Percentiles rank a stretch among this genome's conserved stretches.
Evolutionary conservation across 495 filamentous ascomycete genomes (phyloP).

Genomic region (Pseudomonodictys pantanalensis): DNA sequence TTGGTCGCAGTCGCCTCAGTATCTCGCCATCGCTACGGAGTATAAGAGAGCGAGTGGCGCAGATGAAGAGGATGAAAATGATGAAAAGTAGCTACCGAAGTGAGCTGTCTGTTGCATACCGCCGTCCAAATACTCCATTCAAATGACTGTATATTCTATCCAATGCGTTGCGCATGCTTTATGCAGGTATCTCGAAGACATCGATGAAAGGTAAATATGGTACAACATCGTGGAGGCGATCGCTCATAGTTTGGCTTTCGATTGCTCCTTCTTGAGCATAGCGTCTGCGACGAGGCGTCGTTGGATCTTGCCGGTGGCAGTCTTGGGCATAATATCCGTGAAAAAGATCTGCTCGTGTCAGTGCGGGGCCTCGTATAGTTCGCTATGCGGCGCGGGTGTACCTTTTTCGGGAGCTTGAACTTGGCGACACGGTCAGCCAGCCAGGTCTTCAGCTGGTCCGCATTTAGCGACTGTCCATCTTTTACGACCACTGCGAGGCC

Average conservation of each 20-base stretch:
- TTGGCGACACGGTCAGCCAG: constrained; percentile 65
- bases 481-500: constrained; percentile 75
- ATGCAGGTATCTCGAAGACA: background rate
- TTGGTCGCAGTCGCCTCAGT: too few relatives aligned
- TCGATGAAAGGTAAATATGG: background rate
- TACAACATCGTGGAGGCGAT: background rate
- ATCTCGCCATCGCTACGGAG: constrained; percentile 1
- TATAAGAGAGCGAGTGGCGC: background rate
- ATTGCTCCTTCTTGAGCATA: constrained; percentile 59
- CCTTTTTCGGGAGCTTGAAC: constrained; percentile 85
- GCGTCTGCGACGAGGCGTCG: constrained; percentile 73
- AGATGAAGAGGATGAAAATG: background rate
- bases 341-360: constrained; percentile 60
- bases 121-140: too few relatives aligned
- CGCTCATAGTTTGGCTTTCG: constrained; percentile 35
- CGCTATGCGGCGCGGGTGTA: constrained; percentile 36
- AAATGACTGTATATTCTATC: background rate
- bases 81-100: background rate
- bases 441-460: constrained; percentile 63
- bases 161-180: background rate
- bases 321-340: constrained; percentile 79
- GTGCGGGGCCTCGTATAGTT: background rate
- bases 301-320: constrained; percentile 86
- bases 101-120: too few relatives aligned
- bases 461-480: constrained; percentile 50